Percentiles rank a stretch among this genome's conserved stretches.
Conservation (phyloP, 2,329 filamentous ascomycete species). For the Fusarium annulatum region DNA sequence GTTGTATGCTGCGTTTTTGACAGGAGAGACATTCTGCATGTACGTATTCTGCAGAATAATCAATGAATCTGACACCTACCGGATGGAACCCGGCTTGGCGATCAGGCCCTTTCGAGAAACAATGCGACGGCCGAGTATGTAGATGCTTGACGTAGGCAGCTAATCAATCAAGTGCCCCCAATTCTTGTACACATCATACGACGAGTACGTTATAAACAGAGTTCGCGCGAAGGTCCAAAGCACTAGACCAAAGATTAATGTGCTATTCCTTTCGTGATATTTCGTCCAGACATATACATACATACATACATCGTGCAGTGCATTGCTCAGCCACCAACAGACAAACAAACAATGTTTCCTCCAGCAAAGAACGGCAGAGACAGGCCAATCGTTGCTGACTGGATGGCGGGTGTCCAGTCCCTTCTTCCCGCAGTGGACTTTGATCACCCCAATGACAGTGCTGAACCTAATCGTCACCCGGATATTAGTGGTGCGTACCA, state of each 20-base stretch:
- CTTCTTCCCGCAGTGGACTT: neutral
- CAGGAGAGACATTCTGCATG: neutral
- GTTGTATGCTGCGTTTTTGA: neutral
- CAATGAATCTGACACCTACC: neutral
- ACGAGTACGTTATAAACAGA: slow-evolving; percentile 2
- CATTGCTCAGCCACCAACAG: neutral
- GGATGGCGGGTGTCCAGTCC: slow-evolving; percentile 8
- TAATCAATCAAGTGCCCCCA: neutral
- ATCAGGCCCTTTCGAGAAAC: neutral
- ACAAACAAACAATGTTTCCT: neutral
- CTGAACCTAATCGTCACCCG: neutral
- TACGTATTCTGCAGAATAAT: neutral
- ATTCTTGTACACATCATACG: neutral
- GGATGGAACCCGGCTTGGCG: neutral
- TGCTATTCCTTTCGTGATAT: neutral
- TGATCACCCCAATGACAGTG: neutral
- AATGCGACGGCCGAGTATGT: neutral
- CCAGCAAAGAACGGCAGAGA: neutral
- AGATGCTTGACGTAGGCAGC: neutral
- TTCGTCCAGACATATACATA: neutral
- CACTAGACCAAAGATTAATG: neutral
- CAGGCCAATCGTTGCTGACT: neutral
- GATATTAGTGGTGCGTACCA: neutral
- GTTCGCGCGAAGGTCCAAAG: neutral
- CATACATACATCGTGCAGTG: neutral